phyloP scores from a whole-genome alignment of 2,329 filamentous ascomycete species.

The Metarhizium rileyi region DNA sequence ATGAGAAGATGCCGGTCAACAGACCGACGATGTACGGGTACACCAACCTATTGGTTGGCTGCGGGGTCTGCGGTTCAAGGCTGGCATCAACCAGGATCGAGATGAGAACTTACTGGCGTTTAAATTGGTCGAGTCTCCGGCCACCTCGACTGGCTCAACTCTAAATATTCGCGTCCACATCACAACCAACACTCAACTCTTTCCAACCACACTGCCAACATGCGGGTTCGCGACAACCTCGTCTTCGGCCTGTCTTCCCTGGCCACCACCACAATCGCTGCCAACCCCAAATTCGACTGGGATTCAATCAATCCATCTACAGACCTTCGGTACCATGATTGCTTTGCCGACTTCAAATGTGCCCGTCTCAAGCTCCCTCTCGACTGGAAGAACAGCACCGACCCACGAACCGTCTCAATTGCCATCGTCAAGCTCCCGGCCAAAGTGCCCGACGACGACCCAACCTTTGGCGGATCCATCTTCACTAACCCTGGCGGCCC shows the following conservation, averaged over 20 bases:
- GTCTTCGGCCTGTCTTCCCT: neutral
- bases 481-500: slow-evolving; percentile 36
- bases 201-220: neutral
- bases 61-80: neutral
- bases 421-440: slow-evolving; percentile 32
- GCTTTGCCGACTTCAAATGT: slow-evolving; percentile 29
- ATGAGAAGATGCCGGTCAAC: no score
- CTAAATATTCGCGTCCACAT: neutral
- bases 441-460: slow-evolving; percentile 24
- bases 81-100: no score
- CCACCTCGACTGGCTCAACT: no score
- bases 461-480: slow-evolving; percentile 30
- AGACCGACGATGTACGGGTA: neutral
- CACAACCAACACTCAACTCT: neutral
- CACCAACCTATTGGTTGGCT: neutral
- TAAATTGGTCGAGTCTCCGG: no score
- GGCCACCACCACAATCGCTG: neutral
- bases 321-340: slow-evolving; percentile 28
- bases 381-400: slow-evolving; percentile 26
- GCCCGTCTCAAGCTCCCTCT: slow-evolving; percentile 33
- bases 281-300: slow-evolving; percentile 25
- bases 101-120: no score
- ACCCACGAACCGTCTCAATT: slow-evolving; percentile 23
- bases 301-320: slow-evolving; percentile 20
- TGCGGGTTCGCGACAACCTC: neutral